A percentile compares a stretch with the other conserved stretches of the same genome.
Conservation (phyloP, 306 rosid genomes). For the Begonia loranthoides region DNA sequence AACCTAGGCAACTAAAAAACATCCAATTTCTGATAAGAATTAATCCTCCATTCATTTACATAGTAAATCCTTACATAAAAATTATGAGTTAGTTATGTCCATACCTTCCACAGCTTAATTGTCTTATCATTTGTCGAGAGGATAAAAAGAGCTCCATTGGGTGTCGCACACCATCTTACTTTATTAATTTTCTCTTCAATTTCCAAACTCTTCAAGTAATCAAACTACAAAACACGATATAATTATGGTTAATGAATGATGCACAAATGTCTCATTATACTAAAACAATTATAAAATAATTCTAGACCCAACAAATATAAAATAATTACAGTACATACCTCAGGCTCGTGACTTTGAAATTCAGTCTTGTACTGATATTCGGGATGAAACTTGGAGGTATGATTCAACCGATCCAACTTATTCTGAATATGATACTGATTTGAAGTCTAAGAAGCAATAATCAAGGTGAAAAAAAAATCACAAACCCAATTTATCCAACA, state of each 20-base stretch:
- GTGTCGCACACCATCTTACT: slow-evolving; percentile 43
- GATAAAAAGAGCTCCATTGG: slow-evolving; percentile 33
- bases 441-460: slow-evolving; percentile 28
- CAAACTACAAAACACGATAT: slow-evolving; percentile 22
- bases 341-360: slow-evolving; percentile 63
- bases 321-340: slow-evolving; percentile 21
- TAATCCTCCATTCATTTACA: no score
- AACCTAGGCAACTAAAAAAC: no score
- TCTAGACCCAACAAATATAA: slow-evolving; percentile 1
- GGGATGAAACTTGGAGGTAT: slow-evolving; percentile 19
- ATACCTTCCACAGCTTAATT: slow-evolving; percentile 57
- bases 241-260: not conserved
- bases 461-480: slow-evolving; percentile 9
- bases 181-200: slow-evolving; percentile 51
- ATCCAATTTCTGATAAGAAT: no score
- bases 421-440: slow-evolving; percentile 15
- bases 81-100: not conserved
- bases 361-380: slow-evolving; percentile 39
- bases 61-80: no score
- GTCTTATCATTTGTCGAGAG: slow-evolving; percentile 60
- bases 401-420: slow-evolving; percentile 43
- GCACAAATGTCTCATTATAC: slow-evolving; percentile 2
- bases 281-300: not conserved
- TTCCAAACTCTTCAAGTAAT: slow-evolving; percentile 47
- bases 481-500: slow-evolving; percentile 20